Base-by-base conservation (phyloP, 2,329 filamentous ascomycete genomes). In the Tolypocladium album region DNA sequence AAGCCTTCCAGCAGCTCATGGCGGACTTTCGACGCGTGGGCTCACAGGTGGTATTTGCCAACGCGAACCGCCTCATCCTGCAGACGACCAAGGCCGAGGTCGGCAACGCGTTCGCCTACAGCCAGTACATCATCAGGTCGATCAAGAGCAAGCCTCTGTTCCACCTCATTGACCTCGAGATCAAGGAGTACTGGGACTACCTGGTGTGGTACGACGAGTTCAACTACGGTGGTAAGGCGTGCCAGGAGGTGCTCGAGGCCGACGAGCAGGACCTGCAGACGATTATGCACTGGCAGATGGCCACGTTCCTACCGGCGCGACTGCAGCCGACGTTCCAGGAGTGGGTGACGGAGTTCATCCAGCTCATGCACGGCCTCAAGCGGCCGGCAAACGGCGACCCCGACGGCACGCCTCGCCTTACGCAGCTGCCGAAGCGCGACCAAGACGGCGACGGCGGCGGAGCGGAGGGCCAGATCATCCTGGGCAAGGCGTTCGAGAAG, bases 141-240 rank as follows among this genome's bases (percentile, higher is more conserved):
- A 97, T 99, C 76, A 93, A 96, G 74, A 87, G 86, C 60, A 97
- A 97, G 69, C 92, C 94, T 0, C 82, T 97, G 0, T 99, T 99
- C 76, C 90, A 97, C 73, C 99, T 99, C 70, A 86, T 99, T 64
- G 94, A 99, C 68, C 81, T 99, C 3, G 90, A 97, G 67, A 94
- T 99, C 73, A 96, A 93, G 66, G 94, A 99, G 71, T 99, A 97
- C 74, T 99, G 94, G 94, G 94, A 99, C 72, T 97, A 97, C 68
- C 85, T 99, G 0, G 87, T 97, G 4, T 99, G 94, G 94, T 97
- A 97, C 66, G 94, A 99, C 67, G 91, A 97, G 74, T 97, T 93
- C 80, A 99, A 99, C 78, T 97, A 97, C 68, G 95, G 94, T 59
- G 94, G 94, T 62, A 95, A 95, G 69, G 94, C 90, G 4, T 96